Conservation (phyloP, 2,329 filamentous ascomycete species). For the Endothia cerciana region DNA sequence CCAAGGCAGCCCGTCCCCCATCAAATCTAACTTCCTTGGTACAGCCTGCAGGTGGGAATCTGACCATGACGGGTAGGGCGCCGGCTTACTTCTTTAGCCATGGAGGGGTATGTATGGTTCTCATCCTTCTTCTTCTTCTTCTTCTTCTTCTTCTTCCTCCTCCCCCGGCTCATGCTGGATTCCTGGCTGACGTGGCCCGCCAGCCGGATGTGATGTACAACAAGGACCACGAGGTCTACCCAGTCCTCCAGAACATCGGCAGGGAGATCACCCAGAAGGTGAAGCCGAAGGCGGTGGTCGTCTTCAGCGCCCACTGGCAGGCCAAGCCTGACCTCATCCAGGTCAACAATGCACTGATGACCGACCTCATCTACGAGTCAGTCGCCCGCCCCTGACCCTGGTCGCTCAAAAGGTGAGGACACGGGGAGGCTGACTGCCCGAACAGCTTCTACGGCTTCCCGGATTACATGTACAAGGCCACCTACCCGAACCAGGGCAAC, state of each 20-base stretch:
- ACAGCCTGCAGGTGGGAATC: constrained; percentile 9
- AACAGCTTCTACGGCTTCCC: constrained; percentile 71
- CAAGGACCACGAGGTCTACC: constrained; percentile 68
- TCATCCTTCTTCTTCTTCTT: neutral
- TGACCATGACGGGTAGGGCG: constrained; percentile 36
- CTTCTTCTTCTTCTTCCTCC: neutral
- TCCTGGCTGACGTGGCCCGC: neutral
- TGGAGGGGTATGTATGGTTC: constrained; percentile 48
- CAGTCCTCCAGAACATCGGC: constrained; percentile 66
- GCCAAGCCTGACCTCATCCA: constrained; percentile 58
- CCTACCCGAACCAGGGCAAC: constrained; percentile 67
- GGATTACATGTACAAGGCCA: constrained; percentile 67
- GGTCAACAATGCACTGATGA: constrained; percentile 67
- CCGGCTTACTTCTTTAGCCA: constrained; percentile 57
- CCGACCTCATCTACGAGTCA: constrained; percentile 68
- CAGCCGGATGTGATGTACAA: constrained; percentile 70
- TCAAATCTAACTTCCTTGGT: neutral
- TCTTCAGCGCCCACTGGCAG: constrained; percentile 81
- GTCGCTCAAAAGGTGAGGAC: neutral
- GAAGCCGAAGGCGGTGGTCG: constrained; percentile 72
- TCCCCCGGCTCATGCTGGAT: neutral
- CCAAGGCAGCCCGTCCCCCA: constrained; percentile 9
- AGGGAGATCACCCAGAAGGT: constrained; percentile 71
- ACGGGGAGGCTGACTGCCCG: constrained; percentile 29
- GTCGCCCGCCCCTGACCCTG: neutral